A percentile compares a stretch with the other conserved stretches of the same genome.
Evolutionary conservation across 257 asterid species (phyloP).

Genomic region (Avicennia marina): DNA sequence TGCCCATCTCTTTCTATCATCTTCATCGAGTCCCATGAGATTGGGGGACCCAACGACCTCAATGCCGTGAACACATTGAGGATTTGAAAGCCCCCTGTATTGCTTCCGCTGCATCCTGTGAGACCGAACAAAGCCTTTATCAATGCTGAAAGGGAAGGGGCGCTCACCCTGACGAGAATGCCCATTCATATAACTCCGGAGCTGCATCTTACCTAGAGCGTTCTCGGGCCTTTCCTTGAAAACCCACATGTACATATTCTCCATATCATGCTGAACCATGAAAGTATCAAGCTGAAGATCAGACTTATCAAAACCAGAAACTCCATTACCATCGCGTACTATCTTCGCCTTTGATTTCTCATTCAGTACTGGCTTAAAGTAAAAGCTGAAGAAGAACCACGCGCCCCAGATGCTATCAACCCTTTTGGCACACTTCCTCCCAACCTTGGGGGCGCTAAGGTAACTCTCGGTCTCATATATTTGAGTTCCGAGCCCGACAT

Average conservation of each 20-base stretch:
- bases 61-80: slow-evolving; percentile 72
- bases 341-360: slow-evolving; percentile 60
- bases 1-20: slow-evolving; percentile 59
- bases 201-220: slow-evolving; percentile 82
- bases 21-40: slow-evolving; percentile 49
- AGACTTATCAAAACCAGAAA: slow-evolving; percentile 56
- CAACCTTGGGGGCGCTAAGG: slow-evolving; percentile 42
- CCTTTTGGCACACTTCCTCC: slow-evolving; percentile 51
- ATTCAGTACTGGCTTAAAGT: slow-evolving; percentile 67
- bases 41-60: slow-evolving; percentile 53
- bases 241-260: slow-evolving; percentile 85
- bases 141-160: slow-evolving; percentile 64
- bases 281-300: slow-evolving; percentile 65
- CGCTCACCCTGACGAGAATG: slow-evolving; percentile 78
- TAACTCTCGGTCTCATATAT: slow-evolving; percentile 47
- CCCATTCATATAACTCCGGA: slow-evolving; percentile 75
- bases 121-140: slow-evolving; percentile 64
- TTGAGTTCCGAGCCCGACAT: slow-evolving; percentile 57
- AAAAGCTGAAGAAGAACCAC: slow-evolving; percentile 77
- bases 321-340: slow-evolving; percentile 50
- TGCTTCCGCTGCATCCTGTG: slow-evolving; percentile 78
- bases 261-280: slow-evolving; percentile 84
- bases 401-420: slow-evolving; percentile 81
- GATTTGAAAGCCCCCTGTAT: slow-evolving; percentile 69
- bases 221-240: slow-evolving; percentile 78